phyloP scores from a whole-genome alignment of 192 early-diverging fungal genomes.

The Nowakowskiella sp. region DNA sequence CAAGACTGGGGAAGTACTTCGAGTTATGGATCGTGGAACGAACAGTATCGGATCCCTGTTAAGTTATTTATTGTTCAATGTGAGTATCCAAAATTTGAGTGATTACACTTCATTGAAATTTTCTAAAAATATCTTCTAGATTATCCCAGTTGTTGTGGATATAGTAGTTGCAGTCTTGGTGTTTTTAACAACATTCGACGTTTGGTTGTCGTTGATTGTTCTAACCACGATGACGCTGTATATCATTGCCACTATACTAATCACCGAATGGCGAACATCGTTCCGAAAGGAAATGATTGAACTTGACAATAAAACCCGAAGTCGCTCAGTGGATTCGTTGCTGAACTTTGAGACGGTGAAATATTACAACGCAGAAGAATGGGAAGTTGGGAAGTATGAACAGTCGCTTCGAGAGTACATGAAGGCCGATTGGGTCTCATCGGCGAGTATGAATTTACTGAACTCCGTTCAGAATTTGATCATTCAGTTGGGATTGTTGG shows the following conservation, averaged over 20 bases:
- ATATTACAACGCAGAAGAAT: slow-evolving; percentile 87
- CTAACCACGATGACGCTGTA: slow-evolving; percentile 83
- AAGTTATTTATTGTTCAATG: slow-evolving; percentile 2
- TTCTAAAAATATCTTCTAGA: slow-evolving; percentile 65
- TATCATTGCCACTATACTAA: slow-evolving; percentile 65
- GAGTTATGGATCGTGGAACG: slow-evolving; percentile 80
- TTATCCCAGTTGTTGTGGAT: slow-evolving; percentile 82
- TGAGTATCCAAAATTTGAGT: slow-evolving; percentile 7
- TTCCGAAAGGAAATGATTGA: slow-evolving; percentile 77
- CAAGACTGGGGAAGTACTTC: slow-evolving; percentile 84
- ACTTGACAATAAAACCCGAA: slow-evolving; percentile 76
- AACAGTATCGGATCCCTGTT: slow-evolving; percentile 29
- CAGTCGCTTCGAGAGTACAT: slow-evolving; percentile 72
- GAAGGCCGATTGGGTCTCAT: slow-evolving; percentile 75
- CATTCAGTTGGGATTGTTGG: slow-evolving; percentile 74
- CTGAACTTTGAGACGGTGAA: slow-evolving; percentile 99
- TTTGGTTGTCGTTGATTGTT: slow-evolving; percentile 74
- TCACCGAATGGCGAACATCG: slow-evolving; percentile 82
- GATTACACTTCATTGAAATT: slow-evolving; percentile 11
- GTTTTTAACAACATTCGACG: slow-evolving; percentile 48
- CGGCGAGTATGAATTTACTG: slow-evolving; percentile 65
- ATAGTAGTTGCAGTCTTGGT: slow-evolving; percentile 69
- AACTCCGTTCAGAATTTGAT: slow-evolving; percentile 83
- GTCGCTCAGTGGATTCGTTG: slow-evolving; percentile 76
- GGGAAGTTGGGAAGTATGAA: slow-evolving; percentile 73